Percentiles rank a stretch among this genome's conserved stretches.
Evolutionary conservation across 2,329 filamentous ascomycete species (phyloP).

Genomic region (Trichoderma sp.): DNA sequence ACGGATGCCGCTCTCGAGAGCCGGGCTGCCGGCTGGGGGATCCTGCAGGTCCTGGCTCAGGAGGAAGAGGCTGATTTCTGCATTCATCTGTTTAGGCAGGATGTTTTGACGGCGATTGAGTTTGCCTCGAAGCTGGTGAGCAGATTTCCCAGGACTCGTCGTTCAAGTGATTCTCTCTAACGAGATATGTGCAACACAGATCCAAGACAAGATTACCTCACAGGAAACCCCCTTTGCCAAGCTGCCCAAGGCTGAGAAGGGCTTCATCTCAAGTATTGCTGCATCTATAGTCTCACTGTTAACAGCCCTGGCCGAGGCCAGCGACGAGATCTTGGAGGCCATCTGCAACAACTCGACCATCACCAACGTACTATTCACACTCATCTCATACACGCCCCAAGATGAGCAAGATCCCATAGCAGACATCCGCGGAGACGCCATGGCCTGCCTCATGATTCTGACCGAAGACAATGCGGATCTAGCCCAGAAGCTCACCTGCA

Average conservation of each 20-base stretch:
- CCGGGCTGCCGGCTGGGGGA: slow-evolving; percentile 67
- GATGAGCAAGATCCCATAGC: slow-evolving; percentile 48
- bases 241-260: slow-evolving; percentile 56
- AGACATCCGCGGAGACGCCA: slow-evolving; percentile 49
- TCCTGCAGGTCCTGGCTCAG: slow-evolving; percentile 61
- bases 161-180: neutral
- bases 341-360: slow-evolving; percentile 54
- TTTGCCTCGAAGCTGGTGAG: slow-evolving; percentile 57
- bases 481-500: slow-evolving; percentile 55
- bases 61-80: slow-evolving; percentile 69
- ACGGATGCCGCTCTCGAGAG: slow-evolving; percentile 65
- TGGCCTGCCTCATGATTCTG: slow-evolving; percentile 60
- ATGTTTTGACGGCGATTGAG: slow-evolving; percentile 62
- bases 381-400: slow-evolving; percentile 51
- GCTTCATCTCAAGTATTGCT: slow-evolving; percentile 56
- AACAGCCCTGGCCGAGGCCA: slow-evolving; percentile 58
- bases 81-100: slow-evolving; percentile 64
- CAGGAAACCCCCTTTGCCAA: slow-evolving; percentile 50
- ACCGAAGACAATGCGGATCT: slow-evolving; percentile 62
- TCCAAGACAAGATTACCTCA: slow-evolving; percentile 48
- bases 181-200: slow-evolving; percentile 37
- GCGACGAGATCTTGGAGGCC: slow-evolving; percentile 61
- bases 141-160: slow-evolving; percentile 9
- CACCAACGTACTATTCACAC: slow-evolving; percentile 56
- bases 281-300: slow-evolving; percentile 57